Evolutionary conservation across 2,329 filamentous ascomycete genomes (phyloP), one percentile per base, ranked within the genome.

Genomic region (Cladosporium sp.): DNA sequence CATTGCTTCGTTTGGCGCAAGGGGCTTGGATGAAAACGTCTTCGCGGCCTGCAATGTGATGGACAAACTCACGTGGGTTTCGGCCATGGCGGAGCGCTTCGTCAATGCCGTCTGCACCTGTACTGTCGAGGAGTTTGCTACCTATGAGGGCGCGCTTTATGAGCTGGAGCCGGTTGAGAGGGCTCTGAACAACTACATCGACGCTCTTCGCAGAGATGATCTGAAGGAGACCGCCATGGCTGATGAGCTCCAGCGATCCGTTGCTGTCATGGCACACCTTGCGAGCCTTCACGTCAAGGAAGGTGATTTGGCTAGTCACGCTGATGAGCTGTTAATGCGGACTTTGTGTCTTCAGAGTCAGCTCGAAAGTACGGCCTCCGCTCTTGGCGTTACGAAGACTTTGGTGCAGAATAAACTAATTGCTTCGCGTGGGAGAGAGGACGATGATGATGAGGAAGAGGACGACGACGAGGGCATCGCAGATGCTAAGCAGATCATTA

Each of bases 131-230:
- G 82, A 89, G 52, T 97, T 97, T 66, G 79, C 80, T 40, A 83
- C 77, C 56, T 93, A 89, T 59, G 86, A 89, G 61, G 84, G 85
- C 37, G 88, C 90, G 2, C 70, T 93, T 52, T 88, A 89, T 60
- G 93, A 97, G 68, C 76, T 97, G 44, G 89, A 96, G 65, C 89
- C 91, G 0, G 89, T 97, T 9, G 93, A 99, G 71, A 81, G 90
- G 51, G 88, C 88, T 0, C 72, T 97, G 43, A 96, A 96, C 63
- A 80, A 80, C 50, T 96, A 90, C 82, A 88, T 97, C 51, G 91
- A 96, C 57, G 83, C 83, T 5, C 68, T 96, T 49, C 85, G 89
- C 56, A 84, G 83, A 47, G 90, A 95, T 59, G 90, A 96, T 50
- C 73, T 97, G 43, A 90, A 90, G 68, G 87, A 92, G 70, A 83